These are phyloP conservation scores for Periconia sp. DNA, from an alignment of 2,329 filamentous ascomycete genomes.

Conservation along the genomic window DNA sequence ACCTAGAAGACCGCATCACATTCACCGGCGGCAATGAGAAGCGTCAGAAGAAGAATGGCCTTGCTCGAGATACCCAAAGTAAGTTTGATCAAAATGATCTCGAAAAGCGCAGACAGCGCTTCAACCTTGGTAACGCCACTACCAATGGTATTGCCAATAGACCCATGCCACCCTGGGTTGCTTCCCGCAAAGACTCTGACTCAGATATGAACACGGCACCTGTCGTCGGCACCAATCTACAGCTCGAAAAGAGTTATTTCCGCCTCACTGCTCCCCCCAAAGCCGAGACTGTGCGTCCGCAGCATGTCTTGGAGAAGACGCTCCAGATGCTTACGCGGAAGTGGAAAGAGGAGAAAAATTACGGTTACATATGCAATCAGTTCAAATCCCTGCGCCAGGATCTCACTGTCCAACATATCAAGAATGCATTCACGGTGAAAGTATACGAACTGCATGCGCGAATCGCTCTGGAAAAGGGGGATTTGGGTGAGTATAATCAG, in stretches of 20 bases:
- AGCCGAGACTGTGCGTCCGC: conserved; percentile 83
- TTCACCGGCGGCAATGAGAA: conserved; percentile 55
- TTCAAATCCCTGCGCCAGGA: conserved; percentile 99
- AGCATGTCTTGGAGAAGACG: conserved; percentile 77
- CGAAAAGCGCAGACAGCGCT: conserved; percentile 88
- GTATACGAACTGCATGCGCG: conserved; percentile 98
- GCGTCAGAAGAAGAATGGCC: conserved; percentile 50
- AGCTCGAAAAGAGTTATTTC: conserved; percentile 90
- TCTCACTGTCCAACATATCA: conserved; percentile 95
- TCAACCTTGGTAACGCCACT: conserved; percentile 60
- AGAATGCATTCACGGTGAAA: conserved; percentile 91
- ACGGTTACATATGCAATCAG: conserved; percentile 97
- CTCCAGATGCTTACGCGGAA: conserved; percentile 89
- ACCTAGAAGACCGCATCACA: conserved; percentile 73
- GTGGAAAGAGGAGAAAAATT: conserved; percentile 92
- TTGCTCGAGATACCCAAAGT: conserved; percentile 64
- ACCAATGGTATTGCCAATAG: conserved; percentile 60
- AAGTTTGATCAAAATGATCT: conserved; percentile 85
- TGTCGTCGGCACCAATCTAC: conserved; percentile 81
- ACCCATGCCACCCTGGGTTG: conserved; percentile 56
- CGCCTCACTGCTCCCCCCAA: conserved; percentile 89
- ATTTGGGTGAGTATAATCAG: conserved; percentile 99
- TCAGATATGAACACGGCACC: conserved; percentile 59
- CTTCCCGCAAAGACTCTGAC: conserved; percentile 51
- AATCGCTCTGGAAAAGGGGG: conserved; percentile 96